Evolutionary conservation across 176 grass and related monocot species (phyloP), one percentile per base, ranked within the genome.

Genomic region (Elaeis guineensis): DNA sequence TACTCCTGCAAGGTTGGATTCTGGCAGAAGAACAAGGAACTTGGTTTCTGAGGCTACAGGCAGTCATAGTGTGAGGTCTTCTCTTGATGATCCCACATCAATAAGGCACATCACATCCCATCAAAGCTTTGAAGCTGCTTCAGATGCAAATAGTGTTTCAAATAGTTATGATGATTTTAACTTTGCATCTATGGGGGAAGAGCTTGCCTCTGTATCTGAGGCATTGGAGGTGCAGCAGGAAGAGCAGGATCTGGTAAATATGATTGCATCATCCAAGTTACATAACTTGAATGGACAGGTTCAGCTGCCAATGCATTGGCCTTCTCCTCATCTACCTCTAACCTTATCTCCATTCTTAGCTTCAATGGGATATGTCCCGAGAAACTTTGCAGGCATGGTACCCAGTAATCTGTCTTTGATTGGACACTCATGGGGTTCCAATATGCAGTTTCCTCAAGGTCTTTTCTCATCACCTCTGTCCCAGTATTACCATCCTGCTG

Each of bases 171-270:
- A 78, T 71, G 80, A 86, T 75, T 70, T 81, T 82, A 77, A 74
- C 71, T 75, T 83, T 55, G 58, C 70, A 18, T 44, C 52, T 25
- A 71, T 76, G 25, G 80, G 74, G 3, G 80, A 77, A 73, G 90
- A 87, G 68, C 66, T 95, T 79, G 71, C 70, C 78, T 86, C 90
- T 70, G 85, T 81, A 18, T 89, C 86, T 49, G 82, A 86, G 61
- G 61, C 79, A 75, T 61, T 73, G 3, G 82, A 95, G 71, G 62
- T 78, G 69, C 78, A 72, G 25, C 73, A 90, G 57, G 83, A 90
- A 59, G 83, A 90, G 22, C 86, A 95, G 30, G 80, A 83, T 72
- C 50, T 82, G 69, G 79, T 75, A 66, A 87, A 95, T 67, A 61
- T 86, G 61, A 87, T 95, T 86, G 73, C 73, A 76, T 85, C 87